Percentiles rank a stretch among this genome's conserved stretches.
Evolutionary conservation across 116 monocot species (phyloP).

Genomic region (Cymodocea nodosa): DNA sequence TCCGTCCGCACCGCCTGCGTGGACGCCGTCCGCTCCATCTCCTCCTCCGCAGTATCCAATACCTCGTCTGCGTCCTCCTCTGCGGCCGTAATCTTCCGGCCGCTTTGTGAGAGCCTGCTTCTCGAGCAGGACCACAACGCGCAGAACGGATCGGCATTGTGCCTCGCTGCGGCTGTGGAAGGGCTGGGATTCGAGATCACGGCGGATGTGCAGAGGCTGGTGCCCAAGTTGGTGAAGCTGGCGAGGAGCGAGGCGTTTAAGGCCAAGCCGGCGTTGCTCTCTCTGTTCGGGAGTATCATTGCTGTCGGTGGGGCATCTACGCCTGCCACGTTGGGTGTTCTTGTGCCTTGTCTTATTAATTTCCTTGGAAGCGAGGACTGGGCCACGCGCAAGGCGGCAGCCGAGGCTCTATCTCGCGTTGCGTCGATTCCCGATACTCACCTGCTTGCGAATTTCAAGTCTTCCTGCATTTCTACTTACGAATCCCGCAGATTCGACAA

Average conservation of each 20-base stretch:
- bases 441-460: constrained; percentile 41
- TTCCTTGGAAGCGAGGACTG: constrained; percentile 73
- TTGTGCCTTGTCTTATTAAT: constrained; percentile 56
- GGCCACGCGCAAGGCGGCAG: constrained; percentile 80
- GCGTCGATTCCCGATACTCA: constrained; percentile 30
- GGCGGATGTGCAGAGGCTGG: constrained; percentile 37
- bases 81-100: constrained; percentile 21
- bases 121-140: constrained; percentile 79
- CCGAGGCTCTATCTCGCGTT: constrained; percentile 50
- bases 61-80: constrained; percentile 2
- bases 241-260: constrained; percentile 55
- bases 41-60: constrained; percentile 19
- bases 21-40: constrained; percentile 58
- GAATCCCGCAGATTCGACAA: constrained; percentile 82
- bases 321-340: constrained; percentile 11
- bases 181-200: constrained; percentile 11
- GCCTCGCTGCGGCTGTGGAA: constrained; percentile 64
- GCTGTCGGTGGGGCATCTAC: constrained; percentile 35
- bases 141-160: constrained; percentile 53
- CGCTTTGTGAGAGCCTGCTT: constrained; percentile 52
- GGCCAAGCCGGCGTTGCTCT: constrained; percentile 68
- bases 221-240: constrained; percentile 64
- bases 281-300: constrained; percentile 51
- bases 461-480: constrained; percentile 52
- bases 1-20: constrained; percentile 72